Evolutionary conservation across 805 yeast genomes (phyloP).

Genomic region (Nakazawaea siamensis): DNA sequence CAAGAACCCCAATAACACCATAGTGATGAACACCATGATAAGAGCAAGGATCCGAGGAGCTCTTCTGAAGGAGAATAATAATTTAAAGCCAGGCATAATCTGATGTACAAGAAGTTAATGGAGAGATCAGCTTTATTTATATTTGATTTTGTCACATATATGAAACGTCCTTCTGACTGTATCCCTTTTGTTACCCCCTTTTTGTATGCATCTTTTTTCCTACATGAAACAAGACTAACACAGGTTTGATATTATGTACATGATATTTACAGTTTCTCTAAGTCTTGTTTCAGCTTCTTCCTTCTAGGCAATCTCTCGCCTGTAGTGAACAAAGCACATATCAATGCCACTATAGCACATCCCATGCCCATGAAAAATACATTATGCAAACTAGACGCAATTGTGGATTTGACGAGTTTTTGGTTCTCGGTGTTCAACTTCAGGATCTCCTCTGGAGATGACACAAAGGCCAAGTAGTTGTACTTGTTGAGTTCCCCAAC

Average conservation of each 20-base stretch:
- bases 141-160: too few relatives aligned
- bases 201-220: too few relatives aligned
- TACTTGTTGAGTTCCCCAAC: not conserved
- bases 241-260: too few relatives aligned
- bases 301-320: slow-evolving; percentile 31
- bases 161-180: too few relatives aligned
- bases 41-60: slow-evolving; percentile 35
- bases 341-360: slow-evolving; percentile 22
- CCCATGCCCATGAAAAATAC: slow-evolving; percentile 34
- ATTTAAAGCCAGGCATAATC: not conserved
- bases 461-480: slow-evolving; percentile 1
- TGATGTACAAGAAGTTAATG: too few relatives aligned
- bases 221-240: too few relatives aligned
- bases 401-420: slow-evolving; percentile 11
- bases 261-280: too few relatives aligned
- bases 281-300: too few relatives aligned
- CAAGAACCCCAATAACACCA: slow-evolving; percentile 45
- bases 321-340: slow-evolving; percentile 29
- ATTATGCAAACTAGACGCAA: slow-evolving; percentile 30
- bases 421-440: slow-evolving; percentile 9
- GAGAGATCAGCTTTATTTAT: too few relatives aligned
- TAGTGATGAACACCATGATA: slow-evolving; percentile 34
- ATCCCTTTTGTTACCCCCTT: not conserved
- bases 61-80: slow-evolving; percentile 19
- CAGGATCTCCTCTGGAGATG: slow-evolving; percentile 8